Base-by-base conservation (phyloP, 192 early-diverging fungal genomes). In the Coemansia sp. region DNA sequence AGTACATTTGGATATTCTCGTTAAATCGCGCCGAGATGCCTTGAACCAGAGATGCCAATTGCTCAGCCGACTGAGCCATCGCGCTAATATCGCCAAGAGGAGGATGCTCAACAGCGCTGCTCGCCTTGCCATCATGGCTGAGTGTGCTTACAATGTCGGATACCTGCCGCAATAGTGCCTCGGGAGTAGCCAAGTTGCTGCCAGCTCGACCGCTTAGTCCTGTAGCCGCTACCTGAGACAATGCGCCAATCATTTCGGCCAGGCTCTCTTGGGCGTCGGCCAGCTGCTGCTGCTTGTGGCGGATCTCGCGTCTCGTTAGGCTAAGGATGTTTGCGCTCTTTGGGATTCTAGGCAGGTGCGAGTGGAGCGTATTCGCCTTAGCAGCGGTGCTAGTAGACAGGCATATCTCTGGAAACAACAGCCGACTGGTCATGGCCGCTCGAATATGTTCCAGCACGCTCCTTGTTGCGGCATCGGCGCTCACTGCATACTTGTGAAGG, bases 201-300 rank as follows among this genome's bases (percentile, higher is more conserved):
- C 40, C 25, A 8, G 11, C 37, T 25, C 36, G 20, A 24, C 19
- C 11, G 19, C 29, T 42, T 10, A 31, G 20, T 20, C 29, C 43
- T 0, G 60, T 22, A 9, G 22, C 42, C 4, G 63, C 41, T 11
- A 51, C 59, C 40, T 68, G 72, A 0, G 72, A 80, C 2, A 93
- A 67, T 19, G 87, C 41, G 6, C 93, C 93, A 25, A 94, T 79
- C 59, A 76, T 83, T 19, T 74, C 82, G 0, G 92, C 89, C 47
- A 92, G 85, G 25, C 79, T 72, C 29, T 88, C 70, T 31, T 86
- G 84, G 25, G 87, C 73, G 17, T 69, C 54, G 7, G 65, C 77
- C 7, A 92, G 68, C 12, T 70, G 69, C 6, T 56, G 64, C 22
- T 74, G 83, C 62, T 90, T 89, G 53, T 78, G 62, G 7, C 53